Evolutionary conservation across 192 early-diverging fungal genomes (phyloP).

Genomic region (Coemansia umbellata): DNA sequence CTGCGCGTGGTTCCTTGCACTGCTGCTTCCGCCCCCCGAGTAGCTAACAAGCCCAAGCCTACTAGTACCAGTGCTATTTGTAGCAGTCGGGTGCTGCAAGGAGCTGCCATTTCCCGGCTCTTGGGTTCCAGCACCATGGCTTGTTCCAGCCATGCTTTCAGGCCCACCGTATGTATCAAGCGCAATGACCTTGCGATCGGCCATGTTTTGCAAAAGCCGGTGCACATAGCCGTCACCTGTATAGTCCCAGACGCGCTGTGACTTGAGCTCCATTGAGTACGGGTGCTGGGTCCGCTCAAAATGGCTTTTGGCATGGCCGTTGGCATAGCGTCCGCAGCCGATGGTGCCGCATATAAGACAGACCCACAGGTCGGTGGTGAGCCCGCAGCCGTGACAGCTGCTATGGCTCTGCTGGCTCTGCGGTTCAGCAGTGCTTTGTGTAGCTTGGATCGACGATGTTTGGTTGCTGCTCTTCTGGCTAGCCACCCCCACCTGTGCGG

Average conservation of each 20-base stretch:
- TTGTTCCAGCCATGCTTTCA: too few species aligned
- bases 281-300: constrained; percentile 79
- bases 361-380: constrained; percentile 85
- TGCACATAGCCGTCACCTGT: constrained; percentile 96
- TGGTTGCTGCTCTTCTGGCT: too few species aligned
- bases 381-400: constrained; percentile 73
- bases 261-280: constrained; percentile 90
- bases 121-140: too few species aligned
- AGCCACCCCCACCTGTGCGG: too few species aligned
- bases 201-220: constrained; percentile 84
- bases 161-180: constrained; percentile 56
- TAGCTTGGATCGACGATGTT: too few species aligned
- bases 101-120: too few species aligned
- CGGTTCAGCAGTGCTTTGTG: not conserved
- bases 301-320: constrained; percentile 85
- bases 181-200: constrained; percentile 91
- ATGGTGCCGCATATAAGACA: constrained; percentile 95
- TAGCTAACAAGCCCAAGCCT: too few species aligned
- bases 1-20: too few species aligned
- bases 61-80: too few species aligned
- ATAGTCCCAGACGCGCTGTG: constrained; percentile 98
- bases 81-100: too few species aligned
- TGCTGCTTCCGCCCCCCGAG: too few species aligned
- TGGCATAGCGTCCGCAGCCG: constrained; percentile 92
- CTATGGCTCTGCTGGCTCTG: constrained; percentile 20